These are phyloP conservation scores for Holtermannia corniformis DNA, from an alignment of 768 basidiomycete genomes.

Conservation along the genomic window DNA sequence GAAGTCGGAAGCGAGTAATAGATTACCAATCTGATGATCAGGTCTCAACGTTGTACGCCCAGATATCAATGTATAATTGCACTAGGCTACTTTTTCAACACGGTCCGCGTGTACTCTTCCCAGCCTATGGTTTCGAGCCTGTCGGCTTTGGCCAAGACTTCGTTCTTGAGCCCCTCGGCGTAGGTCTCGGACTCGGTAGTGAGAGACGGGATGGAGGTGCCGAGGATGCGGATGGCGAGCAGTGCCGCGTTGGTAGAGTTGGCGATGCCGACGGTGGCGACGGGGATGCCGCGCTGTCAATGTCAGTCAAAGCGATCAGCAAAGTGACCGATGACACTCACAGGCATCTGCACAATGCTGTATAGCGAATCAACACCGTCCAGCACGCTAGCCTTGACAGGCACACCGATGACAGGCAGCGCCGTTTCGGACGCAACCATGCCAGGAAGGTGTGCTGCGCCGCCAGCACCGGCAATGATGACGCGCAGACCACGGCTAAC, in stretches of 20 bases:
- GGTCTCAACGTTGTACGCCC: not conserved
- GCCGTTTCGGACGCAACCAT: constrained; percentile 96
- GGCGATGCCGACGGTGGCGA: constrained; percentile 94
- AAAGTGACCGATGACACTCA: constrained; percentile 44
- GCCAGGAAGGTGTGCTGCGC: constrained; percentile 92
- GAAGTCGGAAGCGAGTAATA: not conserved
- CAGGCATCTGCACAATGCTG: constrained; percentile 98
- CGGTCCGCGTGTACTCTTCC: constrained; percentile 59
- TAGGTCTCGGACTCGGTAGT: constrained; percentile 63
- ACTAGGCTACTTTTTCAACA: constrained; percentile 40
- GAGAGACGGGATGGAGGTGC: constrained; percentile 59
- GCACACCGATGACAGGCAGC: constrained; percentile 89
- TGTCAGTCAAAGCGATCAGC: no score
- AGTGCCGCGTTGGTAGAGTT: constrained; percentile 89
- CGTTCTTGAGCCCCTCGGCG: constrained; percentile 56
- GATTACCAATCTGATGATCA: not conserved
- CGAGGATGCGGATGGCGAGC: constrained; percentile 77
- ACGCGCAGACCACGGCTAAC: constrained; percentile 48
- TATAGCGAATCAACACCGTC: constrained; percentile 96
- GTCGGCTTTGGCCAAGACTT: constrained; percentile 71
- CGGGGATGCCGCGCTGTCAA: constrained; percentile 86
- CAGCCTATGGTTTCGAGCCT: constrained; percentile 70
- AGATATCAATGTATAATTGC: no score
- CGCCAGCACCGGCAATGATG: constrained; percentile 95
- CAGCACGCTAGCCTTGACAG: constrained; percentile 84